These are phyloP conservation scores for Moricandia moricandioides DNA, from an alignment of 345 rosid genomes.

Conservation along the genomic window DNA sequence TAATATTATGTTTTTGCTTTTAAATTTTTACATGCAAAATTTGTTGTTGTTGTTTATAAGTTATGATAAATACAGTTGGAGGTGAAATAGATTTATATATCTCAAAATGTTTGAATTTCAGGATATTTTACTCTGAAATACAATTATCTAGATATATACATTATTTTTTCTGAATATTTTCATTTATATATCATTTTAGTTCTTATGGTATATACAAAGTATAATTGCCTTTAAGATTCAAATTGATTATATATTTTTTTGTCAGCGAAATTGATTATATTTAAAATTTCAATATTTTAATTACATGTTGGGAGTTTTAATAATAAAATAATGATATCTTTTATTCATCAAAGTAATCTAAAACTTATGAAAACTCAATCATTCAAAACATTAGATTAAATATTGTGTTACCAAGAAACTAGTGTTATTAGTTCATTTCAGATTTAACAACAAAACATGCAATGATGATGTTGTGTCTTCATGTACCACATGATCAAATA, in stretches of 20 bases:
- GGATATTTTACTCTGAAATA: background rate
- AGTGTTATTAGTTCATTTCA: background rate
- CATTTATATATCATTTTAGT: background rate
- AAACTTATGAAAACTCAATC: no score
- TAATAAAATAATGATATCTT: no score
- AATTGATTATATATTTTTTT: background rate
- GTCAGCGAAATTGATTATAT: background rate
- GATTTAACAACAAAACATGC: constrained; percentile 22
- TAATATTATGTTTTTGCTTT: no score
- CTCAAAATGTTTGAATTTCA: background rate
- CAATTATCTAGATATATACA: background rate
- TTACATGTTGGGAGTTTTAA: no score
- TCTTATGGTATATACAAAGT: background rate
- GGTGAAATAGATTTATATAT: background rate
- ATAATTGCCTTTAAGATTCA: background rate
- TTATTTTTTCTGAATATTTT: background rate
- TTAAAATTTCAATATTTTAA: background rate
- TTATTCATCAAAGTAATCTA: no score
- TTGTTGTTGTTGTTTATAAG: no score
- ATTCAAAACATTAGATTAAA: no score
- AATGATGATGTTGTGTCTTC: constrained; percentile 22
- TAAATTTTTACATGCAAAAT: no score
- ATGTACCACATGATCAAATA: constrained; percentile 30
- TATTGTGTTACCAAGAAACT: no score
- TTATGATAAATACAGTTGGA: no score